Base-by-base conservation (phyloP, 2,329 filamentous ascomycete genomes). In the Pseudopithomyces maydicus region DNA sequence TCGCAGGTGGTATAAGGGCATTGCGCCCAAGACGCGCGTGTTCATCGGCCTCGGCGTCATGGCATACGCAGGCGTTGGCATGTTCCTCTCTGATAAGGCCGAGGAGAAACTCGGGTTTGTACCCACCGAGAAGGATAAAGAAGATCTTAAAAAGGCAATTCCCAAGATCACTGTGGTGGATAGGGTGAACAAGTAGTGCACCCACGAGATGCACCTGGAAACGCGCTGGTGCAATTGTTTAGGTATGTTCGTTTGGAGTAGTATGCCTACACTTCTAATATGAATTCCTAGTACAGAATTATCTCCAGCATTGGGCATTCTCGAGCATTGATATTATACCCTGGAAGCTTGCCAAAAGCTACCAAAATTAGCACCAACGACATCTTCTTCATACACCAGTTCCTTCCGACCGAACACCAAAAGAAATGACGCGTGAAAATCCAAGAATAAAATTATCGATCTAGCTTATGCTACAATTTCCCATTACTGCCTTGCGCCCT, bases 21-120 rank as follows among this genome's bases (percentile, higher is more conserved):
- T 96, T 52, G 79, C 88, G 3, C 84, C 89, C 17, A 88, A 85
- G 65, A 89, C 90, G 22, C 89, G 90, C 55, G 78, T 91, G 41
- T 78, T 88, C 46, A 82, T 96, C 61, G 93, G 93, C 65, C 73
- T 87, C 47, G 89, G 87, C 66, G 78, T 96, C 63, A 86, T 97
- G 70, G 85, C 85, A 33, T 97, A 92, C 85, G 91, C 91, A 14
- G 79, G 81, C 39, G 79, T 86, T 39, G 93, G 91, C 15, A 82
- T 95, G n/a, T 88, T 89, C 71, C 71, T 90, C 17, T 87, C 89
- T 5, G 90, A 94, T 70, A 82, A 82, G 55, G 86, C 89, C 15
- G 92, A 94, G 77, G 84, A 90, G 71, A 86, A 83, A 41, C 83
- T 93, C 58, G 90, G 90, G 6, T 84, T 91, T 74, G 87, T 84